Percentiles rank a stretch among this genome's conserved stretches.
Evolutionary conservation across 1,284 basidiomycete genomes (phyloP).

Genomic region (Hypsizygus ulmarius): DNA sequence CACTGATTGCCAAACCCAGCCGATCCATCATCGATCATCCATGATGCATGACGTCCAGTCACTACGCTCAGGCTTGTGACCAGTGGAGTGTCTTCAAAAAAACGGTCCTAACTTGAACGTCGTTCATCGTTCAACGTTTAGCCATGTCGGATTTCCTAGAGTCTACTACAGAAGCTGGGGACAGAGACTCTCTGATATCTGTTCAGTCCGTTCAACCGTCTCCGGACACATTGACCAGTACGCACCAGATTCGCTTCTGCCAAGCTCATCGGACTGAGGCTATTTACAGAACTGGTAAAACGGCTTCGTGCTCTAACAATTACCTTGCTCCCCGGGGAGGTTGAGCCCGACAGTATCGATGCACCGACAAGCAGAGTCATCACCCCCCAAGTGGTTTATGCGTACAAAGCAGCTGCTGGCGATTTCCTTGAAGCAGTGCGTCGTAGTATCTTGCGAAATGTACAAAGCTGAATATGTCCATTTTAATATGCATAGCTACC

Average conservation of each 20-base stretch:
- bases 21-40: neutral
- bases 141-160: conserved; percentile 35
- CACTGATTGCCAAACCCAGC: conserved; percentile 24
- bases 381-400: conserved; percentile 64
- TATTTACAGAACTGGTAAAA: conserved; percentile 65
- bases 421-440: conserved; percentile 80
- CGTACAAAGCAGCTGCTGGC: conserved; percentile 66
- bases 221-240: conserved; percentile 74
- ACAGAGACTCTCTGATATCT: conserved; percentile 46
- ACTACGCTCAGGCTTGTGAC: neutral
- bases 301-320: conserved; percentile 78
- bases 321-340: conserved; percentile 79
- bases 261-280: conserved; percentile 1
- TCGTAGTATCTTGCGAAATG: conserved; percentile 5
- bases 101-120: neutral
- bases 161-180: conserved; percentile 37
- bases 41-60: conserved; percentile 16
- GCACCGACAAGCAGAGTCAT: conserved; percentile 71
- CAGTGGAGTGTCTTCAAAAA: neutral
- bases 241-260: conserved; percentile 21
- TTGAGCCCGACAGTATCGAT: conserved; percentile 55
- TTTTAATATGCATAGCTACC: conserved; percentile 50
- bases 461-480: neutral
- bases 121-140: neutral
- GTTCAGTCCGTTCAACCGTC: conserved; percentile 50